A percentile compares a stretch with the other conserved stretches of the same genome.
These are phyloP conservation scores for Aspergillaceae sp. DNA, from an alignment of 2,329 filamentous ascomycete genomes.

Conservation along the genomic window DNA sequence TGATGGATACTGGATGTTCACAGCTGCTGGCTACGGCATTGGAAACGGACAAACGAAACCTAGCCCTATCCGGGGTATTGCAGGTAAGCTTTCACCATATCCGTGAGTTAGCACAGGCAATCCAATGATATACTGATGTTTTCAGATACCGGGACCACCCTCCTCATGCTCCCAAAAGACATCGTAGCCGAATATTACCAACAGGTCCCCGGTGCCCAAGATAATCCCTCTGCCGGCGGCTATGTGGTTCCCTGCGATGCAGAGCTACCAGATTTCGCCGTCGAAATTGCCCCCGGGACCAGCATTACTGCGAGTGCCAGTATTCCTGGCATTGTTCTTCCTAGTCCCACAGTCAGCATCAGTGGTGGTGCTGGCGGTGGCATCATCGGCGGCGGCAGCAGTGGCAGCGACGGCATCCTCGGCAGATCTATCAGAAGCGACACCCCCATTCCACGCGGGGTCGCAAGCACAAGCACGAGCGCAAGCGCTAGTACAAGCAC, in stretches of 20 bases:
- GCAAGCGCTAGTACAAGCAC: background rate
- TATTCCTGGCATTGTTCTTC: background rate
- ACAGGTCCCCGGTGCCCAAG: constrained; percentile 44
- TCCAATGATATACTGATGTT: background rate
- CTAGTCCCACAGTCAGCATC: too few relatives aligned
- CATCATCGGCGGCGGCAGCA: background rate
- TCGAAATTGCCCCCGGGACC: constrained; percentile 14
- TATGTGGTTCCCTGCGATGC: constrained; percentile 48
- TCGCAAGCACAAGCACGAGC: too few relatives aligned
- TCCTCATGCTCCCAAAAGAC: constrained; percentile 49
- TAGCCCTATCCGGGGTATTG: constrained; percentile 47
- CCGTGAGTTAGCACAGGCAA: background rate
- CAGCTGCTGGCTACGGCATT: constrained; percentile 47
- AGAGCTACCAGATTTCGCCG: constrained; percentile 45
- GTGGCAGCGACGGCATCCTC: background rate
- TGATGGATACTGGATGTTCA: constrained; percentile 58
- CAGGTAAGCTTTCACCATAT: constrained; percentile 22
- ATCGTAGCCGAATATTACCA: constrained; percentile 54
- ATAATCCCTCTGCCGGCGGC: constrained; percentile 44
- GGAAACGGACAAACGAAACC: constrained; percentile 36
- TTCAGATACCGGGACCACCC: constrained; percentile 59
- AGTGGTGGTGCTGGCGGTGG: too few relatives aligned
- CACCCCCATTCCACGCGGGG: background rate
- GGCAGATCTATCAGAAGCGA: background rate
- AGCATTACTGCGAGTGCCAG: constrained; percentile 26